phyloP scores from a whole-genome alignment of 2,329 filamentous ascomycete species.

The Fusarium sp. region DNA sequence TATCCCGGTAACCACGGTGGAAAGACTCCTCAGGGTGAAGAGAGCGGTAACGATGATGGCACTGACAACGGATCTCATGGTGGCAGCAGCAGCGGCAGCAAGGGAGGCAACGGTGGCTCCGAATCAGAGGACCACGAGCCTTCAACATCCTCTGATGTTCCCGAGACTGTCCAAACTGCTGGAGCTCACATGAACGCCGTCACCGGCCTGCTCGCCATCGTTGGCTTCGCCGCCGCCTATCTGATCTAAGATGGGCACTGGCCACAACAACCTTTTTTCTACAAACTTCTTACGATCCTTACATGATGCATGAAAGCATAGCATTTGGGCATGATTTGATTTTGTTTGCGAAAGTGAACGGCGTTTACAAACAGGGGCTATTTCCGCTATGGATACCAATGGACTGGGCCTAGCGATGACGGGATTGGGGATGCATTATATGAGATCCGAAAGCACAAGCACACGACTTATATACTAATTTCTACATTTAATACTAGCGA shows the following conservation, averaged over 20 bases:
- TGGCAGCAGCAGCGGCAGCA: background rate
- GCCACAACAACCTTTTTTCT: background rate
- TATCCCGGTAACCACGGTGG: constrained; percentile 28
- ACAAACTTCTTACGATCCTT: constrained; percentile 37
- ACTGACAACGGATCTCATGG: constrained; percentile 1
- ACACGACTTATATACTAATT: constrained; percentile 38
- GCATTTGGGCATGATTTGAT: constrained; percentile 24
- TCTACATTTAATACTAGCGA: constrained; percentile 36
- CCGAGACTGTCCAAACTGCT: constrained; percentile 38
- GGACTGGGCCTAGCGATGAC: constrained; percentile 28
- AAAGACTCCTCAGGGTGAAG: constrained; percentile 23
- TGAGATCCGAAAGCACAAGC: constrained; percentile 28
- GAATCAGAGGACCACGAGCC: constrained; percentile 20
- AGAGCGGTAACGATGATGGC: constrained; percentile 7
- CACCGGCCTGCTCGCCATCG: constrained; percentile 49
- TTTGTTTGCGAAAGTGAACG: constrained; percentile 33
- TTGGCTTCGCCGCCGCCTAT: constrained; percentile 52
- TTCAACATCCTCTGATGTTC: constrained; percentile 19
- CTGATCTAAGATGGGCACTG: constrained; percentile 49
- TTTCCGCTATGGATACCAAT: constrained; percentile 20
- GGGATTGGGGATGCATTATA: constrained; percentile 26
- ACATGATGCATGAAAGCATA: constrained; percentile 35
- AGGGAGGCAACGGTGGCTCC: constrained; percentile 4
- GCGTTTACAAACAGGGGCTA: constrained; percentile 25
- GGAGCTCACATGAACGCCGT: constrained; percentile 45